These are phyloP conservation scores for Aspergillus terreus DNA, from an alignment of 2,329 filamentous ascomycete species.

Conservation along the genomic window DNA sequence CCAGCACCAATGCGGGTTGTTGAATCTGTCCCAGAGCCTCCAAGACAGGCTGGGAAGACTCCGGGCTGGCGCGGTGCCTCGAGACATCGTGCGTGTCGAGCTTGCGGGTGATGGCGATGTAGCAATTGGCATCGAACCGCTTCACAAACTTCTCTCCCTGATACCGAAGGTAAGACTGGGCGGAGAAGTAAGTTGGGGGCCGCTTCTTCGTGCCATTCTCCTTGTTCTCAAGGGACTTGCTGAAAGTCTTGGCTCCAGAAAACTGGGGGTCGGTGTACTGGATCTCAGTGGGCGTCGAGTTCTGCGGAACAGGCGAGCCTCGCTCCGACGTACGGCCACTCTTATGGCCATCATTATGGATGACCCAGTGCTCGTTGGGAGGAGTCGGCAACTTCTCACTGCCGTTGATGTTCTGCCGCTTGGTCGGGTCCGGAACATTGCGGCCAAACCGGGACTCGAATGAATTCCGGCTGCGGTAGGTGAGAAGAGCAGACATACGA, in stretches of 20 bases:
- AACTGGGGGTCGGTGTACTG: conserved; percentile 65
- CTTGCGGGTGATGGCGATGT: conserved; percentile 97
- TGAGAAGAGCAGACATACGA: conserved; percentile 93
- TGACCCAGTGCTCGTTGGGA: conserved; percentile 70
- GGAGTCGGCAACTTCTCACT: conserved; percentile 56
- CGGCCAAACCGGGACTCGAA: conserved; percentile 94
- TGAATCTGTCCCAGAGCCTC: conserved; percentile 77
- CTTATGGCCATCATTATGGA: conserved; percentile 78
- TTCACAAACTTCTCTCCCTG: conserved; percentile 96
- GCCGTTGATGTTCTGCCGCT: conserved; percentile 77
- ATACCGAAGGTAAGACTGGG: conserved; percentile 94
- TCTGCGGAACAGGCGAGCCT: conserved; percentile 23
- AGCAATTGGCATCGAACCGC: conserved; percentile 97
- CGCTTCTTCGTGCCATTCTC: conserved; percentile 28
- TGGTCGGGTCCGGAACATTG: conserved; percentile 82
- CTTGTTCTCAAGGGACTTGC: conserved; percentile 29
- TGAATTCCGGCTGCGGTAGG: conserved; percentile 93
- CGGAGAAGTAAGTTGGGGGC: conserved; percentile 88
- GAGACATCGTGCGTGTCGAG: conserved; percentile 96
- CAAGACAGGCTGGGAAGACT: conserved; percentile 51
- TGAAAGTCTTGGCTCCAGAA: conserved; percentile 58
- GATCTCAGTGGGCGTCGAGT: conserved; percentile 22
- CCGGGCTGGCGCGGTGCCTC: conserved; percentile 58
- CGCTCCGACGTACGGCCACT: conserved; percentile 45
- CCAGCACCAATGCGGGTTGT: conserved; percentile 85